phyloP scores from a whole-genome alignment of 768 basidiomycete species.

The Pleurotus tuoliensis region DNA sequence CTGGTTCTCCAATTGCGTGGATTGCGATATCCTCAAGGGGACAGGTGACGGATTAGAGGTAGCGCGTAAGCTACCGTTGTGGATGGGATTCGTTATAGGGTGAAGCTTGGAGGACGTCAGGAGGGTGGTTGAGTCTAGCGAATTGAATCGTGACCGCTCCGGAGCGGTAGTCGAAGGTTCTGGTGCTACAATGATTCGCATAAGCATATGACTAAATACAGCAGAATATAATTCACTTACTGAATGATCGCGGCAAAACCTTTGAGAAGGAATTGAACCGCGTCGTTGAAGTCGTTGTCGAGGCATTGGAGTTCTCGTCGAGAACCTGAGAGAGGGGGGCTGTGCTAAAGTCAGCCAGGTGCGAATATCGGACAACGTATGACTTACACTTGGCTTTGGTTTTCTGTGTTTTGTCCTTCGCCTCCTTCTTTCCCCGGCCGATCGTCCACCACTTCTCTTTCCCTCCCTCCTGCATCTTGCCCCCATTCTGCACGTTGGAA shows the following conservation, averaged over 20 bases:
- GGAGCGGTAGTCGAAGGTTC: conserved; percentile 2
- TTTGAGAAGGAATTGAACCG: conserved; percentile 60
- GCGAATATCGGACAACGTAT: conserved; percentile 15
- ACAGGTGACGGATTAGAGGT: conserved; percentile 26
- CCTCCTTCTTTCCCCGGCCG: conserved; percentile 68
- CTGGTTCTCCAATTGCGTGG: conserved; percentile 12
- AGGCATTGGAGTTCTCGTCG: conserved; percentile 8
- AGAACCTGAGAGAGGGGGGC: conserved; percentile 5
- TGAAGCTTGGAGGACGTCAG: conserved; percentile 4
- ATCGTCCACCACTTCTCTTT: conserved; percentile 83
- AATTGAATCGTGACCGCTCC: conserved; percentile 7
- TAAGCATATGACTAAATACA: background rate
- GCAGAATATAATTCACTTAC: conserved; percentile 19
- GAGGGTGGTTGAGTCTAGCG: background rate
- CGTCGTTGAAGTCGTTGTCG: conserved; percentile 30
- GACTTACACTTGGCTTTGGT: conserved; percentile 34
- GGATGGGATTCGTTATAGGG: conserved; percentile 12
- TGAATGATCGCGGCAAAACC: conserved; percentile 12
- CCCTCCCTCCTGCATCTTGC: conserved; percentile 35
- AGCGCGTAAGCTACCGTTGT: conserved; percentile 34
- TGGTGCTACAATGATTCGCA: background rate
- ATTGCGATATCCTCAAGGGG: conserved; percentile 13
- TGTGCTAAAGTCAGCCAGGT: conserved; percentile 10
- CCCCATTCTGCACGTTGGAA: conserved; percentile 21
- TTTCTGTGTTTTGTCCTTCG: conserved; percentile 56